Base-by-base conservation (phyloP, 345 rosid species). In the Populus nigra region DNA sequence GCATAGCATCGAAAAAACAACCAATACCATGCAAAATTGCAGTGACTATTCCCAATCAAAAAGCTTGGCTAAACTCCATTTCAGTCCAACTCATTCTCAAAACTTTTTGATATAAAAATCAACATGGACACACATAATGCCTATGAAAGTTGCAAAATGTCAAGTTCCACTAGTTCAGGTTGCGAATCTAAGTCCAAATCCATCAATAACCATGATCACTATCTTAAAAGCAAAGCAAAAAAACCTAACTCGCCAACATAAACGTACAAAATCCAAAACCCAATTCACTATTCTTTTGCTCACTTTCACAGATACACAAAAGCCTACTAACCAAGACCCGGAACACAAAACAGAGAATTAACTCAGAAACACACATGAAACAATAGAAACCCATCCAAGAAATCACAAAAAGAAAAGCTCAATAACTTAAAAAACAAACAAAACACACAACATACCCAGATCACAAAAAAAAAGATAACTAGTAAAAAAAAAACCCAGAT, bases 281-380 rank as follows among this genome's bases (percentile, higher is more conserved):
- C 36, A 53, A 5, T 53, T 39, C 57, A 53, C 39, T 73, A 66
- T 31, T 66, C 11, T 67, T n/a, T 35, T 18, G 73, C 73, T 39
- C 61, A 25, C 2, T 23, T 53, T 72, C 38, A 18, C 55, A 41
- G 25, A 67, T 61, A 70, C 74, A 31, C 36, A 50, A n/a, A 47
- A 17, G 13, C 23, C 3, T 23, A 45, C 23, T 45, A 39, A 45
- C 68, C 38, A 39, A 62, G 27, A 83, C n/a, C 75, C 79, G 69
- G 85, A 84, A 18, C 73, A 36, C 29, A 85, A 7, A 29, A 82
- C 35, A 49, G 16, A 65, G 29, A 72, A 78, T 29, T 43, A 72
- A 12, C 71, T 29, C 22, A 80, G 76, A 23, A 71, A 65, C 68
- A 57, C 69, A 69, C 45, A 82, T 35, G 22, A 55, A 74, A 35